These are phyloP conservation scores for Citrus sinensis DNA, from an alignment of 345 rosid species.

Conservation along the genomic window DVS_A1.0 CM039161.1:2714501-2715000, in stretches of 20 bases:
- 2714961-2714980: conserved; percentile 34
- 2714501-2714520: too few species aligned
- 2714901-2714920: conserved; percentile 59
- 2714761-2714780: too few species aligned
- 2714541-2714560: not conserved
- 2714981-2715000: not conserved
- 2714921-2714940: conserved; percentile 57
- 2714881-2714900: conserved; percentile 86
- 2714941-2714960: conserved; percentile 45
- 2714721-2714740: not conserved
- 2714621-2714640: too few species aligned
- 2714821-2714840: conserved; percentile 62
- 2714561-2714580: too few species aligned
- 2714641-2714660: too few species aligned
- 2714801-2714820: conserved; percentile 86
- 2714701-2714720: not conserved
- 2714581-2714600: too few species aligned
- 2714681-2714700: not conserved
- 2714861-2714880: conserved; percentile 72
- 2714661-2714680: too few species aligned
- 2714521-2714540: not conserved
- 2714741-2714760: not conserved
- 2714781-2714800: not conserved
- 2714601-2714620: too few species aligned
- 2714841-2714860: conserved; percentile 43